Conservation (phyloP, 176 grass and related monocot genomes). For the Hordeum vulgare region MorexV3_pseudomolecules_assembly NC_058524.1:24557412-24557911, state of each 20-base stretch:
- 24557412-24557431: background rate
- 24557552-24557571: background rate
- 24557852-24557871: too few relatives aligned
- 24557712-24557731: background rate
- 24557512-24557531: background rate
- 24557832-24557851: too few relatives aligned
- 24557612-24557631: background rate
- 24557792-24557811: too few relatives aligned
- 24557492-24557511: background rate
- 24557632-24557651: background rate
- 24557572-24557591: background rate
- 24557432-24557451: background rate
- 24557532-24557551: background rate
- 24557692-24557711: background rate
- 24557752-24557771: too few relatives aligned
- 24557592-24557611: background rate
- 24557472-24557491: background rate
- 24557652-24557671: background rate
- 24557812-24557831: too few relatives aligned
- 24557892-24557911: too few relatives aligned
- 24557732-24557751: too few relatives aligned
- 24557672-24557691: background rate
- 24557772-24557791: too few relatives aligned
- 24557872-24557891: too few relatives aligned
- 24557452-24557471: background rate